Evolutionary conservation across 495 filamentous ascomycete genomes (phyloP).

Genomic region (Xylaria telfairii): DNA sequence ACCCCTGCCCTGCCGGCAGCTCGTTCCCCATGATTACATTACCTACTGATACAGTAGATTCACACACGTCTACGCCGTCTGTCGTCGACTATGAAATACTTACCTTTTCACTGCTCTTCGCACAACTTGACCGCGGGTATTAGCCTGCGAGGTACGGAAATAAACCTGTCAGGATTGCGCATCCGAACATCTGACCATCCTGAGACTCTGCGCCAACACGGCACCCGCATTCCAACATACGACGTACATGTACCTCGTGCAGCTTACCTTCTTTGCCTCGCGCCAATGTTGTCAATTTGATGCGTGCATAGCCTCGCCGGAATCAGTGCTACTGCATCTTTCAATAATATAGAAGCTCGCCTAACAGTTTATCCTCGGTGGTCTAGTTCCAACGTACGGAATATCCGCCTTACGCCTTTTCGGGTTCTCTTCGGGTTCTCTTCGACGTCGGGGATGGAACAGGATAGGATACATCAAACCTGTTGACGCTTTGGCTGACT

Average conservation of each 20-base stretch:
- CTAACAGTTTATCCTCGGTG: neutral
- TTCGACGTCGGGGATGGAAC: neutral
- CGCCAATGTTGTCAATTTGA: constrained; percentile 11
- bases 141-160: constrained; percentile 5
- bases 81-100: constrained; percentile 5
- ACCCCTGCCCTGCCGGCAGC: neutral
- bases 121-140: neutral
- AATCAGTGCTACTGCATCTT: neutral
- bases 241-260: constrained; percentile 12
- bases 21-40: neutral
- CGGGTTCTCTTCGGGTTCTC: neutral
- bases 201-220: constrained; percentile 1
- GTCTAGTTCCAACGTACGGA: neutral
- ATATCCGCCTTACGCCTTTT: neutral
- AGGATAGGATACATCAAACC: neutral
- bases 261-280: neutral
- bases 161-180: neutral
- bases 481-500: neutral
- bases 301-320: neutral
- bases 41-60: neutral
- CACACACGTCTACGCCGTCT: neutral
- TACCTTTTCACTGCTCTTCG: neutral
- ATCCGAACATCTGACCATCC: constrained; percentile 9
- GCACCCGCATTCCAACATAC: constrained; percentile 1
- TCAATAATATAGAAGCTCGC: neutral